These are phyloP conservation scores for Phytophthora ohioensis DNA, from an alignment of 352 stramenopile species.

Conservation along the genomic window DNA sequence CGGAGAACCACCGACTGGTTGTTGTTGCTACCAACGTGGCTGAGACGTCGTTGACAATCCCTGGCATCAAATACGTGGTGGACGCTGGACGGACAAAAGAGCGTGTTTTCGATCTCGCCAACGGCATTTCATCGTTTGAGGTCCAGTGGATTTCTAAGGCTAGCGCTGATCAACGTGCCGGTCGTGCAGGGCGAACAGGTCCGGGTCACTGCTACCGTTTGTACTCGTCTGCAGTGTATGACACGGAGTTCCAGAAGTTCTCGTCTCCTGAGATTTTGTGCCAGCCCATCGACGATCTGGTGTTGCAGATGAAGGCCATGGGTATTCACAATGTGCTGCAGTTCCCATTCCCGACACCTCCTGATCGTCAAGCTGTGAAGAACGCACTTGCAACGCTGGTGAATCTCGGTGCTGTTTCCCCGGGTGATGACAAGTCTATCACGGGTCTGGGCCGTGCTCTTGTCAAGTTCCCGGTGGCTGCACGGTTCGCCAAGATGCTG, in stretches of 20 bases:
- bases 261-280: constrained; percentile 91
- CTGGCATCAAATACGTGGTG: constrained; percentile 97
- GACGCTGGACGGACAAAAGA: constrained; percentile 97
- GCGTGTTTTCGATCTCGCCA: constrained; percentile 93
- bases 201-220: constrained; percentile 98
- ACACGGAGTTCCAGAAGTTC: constrained; percentile 94
- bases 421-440: constrained; percentile 68
- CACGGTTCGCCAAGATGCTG: constrained; percentile 93
- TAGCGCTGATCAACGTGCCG: constrained; percentile 90
- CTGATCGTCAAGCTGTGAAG: constrained; percentile 88
- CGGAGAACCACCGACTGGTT: constrained; percentile 92
- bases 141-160: constrained; percentile 92
- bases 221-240: constrained; percentile 97
- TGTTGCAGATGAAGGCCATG: constrained; percentile 98
- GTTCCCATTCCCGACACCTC: constrained; percentile 97
- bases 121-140: constrained; percentile 94
- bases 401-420: constrained; percentile 74
- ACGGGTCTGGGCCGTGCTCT: constrained; percentile 84
- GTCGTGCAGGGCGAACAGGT: constrained; percentile 95
- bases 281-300: constrained; percentile 95
- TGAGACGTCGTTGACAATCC: constrained; percentile 97
- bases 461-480: constrained; percentile 88
- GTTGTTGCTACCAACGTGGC: constrained; percentile 99
- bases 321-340: constrained; percentile 94
- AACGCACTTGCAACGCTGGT: constrained; percentile 88